A percentile compares a stretch with the other conserved stretches of the same genome.
Evolutionary conservation across 2,329 filamentous ascomycete genomes (phyloP).

Genomic region (Colletotrichum sp.): DNA sequence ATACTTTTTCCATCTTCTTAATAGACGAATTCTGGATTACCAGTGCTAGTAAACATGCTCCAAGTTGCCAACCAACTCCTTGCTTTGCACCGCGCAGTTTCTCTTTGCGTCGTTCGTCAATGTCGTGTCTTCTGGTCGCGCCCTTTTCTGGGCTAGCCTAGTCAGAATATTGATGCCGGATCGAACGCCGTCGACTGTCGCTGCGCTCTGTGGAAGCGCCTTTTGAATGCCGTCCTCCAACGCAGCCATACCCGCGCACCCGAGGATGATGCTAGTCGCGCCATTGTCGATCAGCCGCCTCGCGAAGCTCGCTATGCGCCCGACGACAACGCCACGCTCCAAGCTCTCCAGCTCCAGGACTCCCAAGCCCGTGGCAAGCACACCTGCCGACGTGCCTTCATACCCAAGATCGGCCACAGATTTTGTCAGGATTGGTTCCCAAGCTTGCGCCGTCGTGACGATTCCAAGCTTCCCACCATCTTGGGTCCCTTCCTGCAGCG

Average conservation of each 20-base stretch:
- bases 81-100: background rate
- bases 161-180: background rate
- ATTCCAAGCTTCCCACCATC: background rate
- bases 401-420: background rate
- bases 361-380: background rate
- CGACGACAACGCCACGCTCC: background rate
- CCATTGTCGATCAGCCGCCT: background rate
- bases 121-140: background rate
- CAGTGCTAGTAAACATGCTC: background rate
- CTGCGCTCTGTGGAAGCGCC: background rate
- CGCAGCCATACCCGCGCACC: constrained; percentile 10
- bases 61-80: background rate
- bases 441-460: background rate
- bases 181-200: constrained; percentile 4
- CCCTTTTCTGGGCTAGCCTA: background rate
- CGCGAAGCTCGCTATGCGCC: background rate
- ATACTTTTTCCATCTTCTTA: background rate
- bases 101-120: background rate
- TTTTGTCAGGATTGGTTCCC: background rate
- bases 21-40: background rate
- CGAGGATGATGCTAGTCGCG: background rate
- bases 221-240: background rate
- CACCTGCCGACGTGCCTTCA: background rate
- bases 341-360: background rate
- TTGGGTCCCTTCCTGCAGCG: background rate